Percentiles rank a stretch among this genome's conserved stretches.
These are phyloP conservation scores for Teunomyces stri DNA, from an alignment of 805 yeast species.

Conservation along the genomic window DNA sequence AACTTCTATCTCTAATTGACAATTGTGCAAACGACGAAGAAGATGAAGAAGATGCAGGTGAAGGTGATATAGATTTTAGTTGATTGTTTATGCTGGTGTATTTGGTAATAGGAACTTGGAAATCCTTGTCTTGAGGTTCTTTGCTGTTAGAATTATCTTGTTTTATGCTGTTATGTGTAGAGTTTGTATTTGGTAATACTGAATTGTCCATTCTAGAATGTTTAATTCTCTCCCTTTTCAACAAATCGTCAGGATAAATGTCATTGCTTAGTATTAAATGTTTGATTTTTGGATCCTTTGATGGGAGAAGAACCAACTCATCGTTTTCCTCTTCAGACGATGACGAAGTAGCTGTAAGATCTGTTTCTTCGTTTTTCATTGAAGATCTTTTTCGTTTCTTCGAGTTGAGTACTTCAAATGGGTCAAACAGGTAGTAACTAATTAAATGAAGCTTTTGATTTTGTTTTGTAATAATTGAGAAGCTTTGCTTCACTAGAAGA, in stretches of 20 bases:
- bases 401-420: neutral
- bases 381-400: neutral
- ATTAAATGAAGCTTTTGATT: conserved; percentile 60
- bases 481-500: conserved; percentile 57
- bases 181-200: neutral
- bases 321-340: conserved; percentile 1
- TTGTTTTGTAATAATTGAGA: conserved; percentile 52
- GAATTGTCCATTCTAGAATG: neutral
- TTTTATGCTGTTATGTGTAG: too few species aligned
- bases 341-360: neutral
- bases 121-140: neutral
- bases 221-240: neutral
- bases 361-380: neutral
- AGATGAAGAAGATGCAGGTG: neutral
- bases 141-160: neutral
- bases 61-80: neutral
- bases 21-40: neutral
- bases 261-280: conserved; percentile 18
- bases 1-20: neutral
- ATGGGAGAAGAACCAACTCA: conserved; percentile 13
- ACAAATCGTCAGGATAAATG: conserved; percentile 19
- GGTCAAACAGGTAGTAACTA: conserved; percentile 38
- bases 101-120: neutral
- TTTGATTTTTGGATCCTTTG: conserved; percentile 22
- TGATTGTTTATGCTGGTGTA: neutral